Conservation (phyloP, 768 basidiomycete genomes). For the Rhizopogon roseolus region DNA sequence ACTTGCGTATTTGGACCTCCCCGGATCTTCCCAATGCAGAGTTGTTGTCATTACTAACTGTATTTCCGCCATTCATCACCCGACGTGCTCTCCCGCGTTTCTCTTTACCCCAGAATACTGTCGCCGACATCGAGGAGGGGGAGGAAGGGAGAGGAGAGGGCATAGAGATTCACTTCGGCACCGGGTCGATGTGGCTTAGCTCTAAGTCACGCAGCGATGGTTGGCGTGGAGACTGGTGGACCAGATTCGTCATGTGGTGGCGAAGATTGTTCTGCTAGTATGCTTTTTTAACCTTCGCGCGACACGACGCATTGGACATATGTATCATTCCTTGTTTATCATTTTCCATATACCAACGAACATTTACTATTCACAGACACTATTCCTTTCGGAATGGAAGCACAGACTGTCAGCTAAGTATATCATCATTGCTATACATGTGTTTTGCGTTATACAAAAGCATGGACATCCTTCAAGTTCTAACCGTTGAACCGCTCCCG, state of each 20-base stretch:
- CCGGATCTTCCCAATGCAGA: conserved; percentile 80
- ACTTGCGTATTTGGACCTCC: conserved; percentile 75
- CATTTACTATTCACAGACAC: conserved; percentile 13
- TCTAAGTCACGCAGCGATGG: conserved; percentile 51
- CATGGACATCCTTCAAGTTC: not conserved
- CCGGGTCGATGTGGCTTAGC: conserved; percentile 82
- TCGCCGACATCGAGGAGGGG: conserved; percentile 67
- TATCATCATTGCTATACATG: conserved; percentile 2
- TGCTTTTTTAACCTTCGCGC: conserved; percentile 10
- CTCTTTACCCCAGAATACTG: conserved; percentile 30
- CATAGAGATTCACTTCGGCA: conserved; percentile 66
- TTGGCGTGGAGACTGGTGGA: conserved; percentile 80
- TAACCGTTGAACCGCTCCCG: not conserved
- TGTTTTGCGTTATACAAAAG: conserved; percentile 1
- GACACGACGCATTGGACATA: conserved; percentile 25
- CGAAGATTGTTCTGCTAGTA: conserved; percentile 68
- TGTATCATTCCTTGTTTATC: conserved; percentile 30
- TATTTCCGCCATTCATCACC: conserved; percentile 78
- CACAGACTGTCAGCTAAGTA: conserved; percentile 5
- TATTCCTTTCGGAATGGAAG: conserved; percentile 21
- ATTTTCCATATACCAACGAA: conserved; percentile 19
- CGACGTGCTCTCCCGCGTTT: conserved; percentile 72
- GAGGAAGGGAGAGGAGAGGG: conserved; percentile 50
- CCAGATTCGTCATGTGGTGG: conserved; percentile 75
- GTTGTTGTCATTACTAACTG: conserved; percentile 54